Percentiles rank a stretch among this genome's conserved stretches.
These are phyloP conservation scores for Agrocybe praecox DNA, from an alignment of 768 basidiomycete genomes.

Conservation along the genomic window DNA sequence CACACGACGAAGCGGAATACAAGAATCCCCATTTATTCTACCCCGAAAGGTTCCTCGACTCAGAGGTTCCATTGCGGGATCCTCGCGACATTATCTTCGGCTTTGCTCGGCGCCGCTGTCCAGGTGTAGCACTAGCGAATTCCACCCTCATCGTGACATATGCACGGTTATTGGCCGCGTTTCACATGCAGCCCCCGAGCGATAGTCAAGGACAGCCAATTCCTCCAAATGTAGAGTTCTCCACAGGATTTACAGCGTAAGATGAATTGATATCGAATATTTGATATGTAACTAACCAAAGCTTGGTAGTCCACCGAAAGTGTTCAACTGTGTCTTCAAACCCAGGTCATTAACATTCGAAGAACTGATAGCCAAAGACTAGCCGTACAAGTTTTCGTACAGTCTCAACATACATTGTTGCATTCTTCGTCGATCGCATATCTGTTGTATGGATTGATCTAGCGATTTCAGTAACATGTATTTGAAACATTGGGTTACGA, in stretches of 20 bases:
- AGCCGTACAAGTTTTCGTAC: too few relatives aligned
- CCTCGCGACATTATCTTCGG: background rate
- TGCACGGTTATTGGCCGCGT: background rate
- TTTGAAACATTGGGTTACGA: too few relatives aligned
- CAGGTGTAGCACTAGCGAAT: background rate
- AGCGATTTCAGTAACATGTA: too few relatives aligned
- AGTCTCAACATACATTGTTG: too few relatives aligned
- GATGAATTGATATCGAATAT: too few relatives aligned
- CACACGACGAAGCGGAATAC: background rate
- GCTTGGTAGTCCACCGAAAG: too few relatives aligned
- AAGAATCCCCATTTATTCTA: background rate
- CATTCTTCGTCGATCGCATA: too few relatives aligned
- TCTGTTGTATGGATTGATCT: too few relatives aligned
- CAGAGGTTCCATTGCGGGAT: background rate
- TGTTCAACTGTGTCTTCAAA: too few relatives aligned
- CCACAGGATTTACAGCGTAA: background rate
- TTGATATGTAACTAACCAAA: too few relatives aligned
- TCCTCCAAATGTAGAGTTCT: background rate
- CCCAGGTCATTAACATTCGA: too few relatives aligned
- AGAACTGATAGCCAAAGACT: too few relatives aligned
- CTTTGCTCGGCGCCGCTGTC: background rate
- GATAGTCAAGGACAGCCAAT: background rate
- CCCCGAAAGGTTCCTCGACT: background rate
- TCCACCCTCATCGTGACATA: background rate
- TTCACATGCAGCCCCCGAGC: background rate